These are phyloP conservation scores for Microstegium vimineum DNA, from an alignment of 176 grass and related monocot genomes.

Conservation along the genomic window DNA sequence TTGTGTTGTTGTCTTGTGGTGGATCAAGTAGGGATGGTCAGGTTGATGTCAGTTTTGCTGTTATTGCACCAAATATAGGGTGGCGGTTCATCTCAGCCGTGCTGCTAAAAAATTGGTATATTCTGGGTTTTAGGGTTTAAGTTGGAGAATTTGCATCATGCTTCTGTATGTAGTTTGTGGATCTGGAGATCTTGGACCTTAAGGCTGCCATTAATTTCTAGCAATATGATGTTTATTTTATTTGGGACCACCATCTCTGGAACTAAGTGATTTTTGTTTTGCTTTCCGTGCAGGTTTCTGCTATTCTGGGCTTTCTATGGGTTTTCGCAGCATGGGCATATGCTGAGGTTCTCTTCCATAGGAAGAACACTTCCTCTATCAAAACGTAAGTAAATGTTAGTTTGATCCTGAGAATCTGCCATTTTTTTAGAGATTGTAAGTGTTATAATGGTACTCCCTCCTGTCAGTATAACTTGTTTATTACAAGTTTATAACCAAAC, in stretches of 20 bases:
- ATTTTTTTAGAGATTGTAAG: background rate
- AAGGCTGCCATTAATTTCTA: background rate
- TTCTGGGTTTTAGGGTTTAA: constrained; percentile 20
- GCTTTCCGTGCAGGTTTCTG: constrained; percentile 49
- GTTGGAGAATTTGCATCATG: background rate
- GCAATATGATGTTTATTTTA: background rate
- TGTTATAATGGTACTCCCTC: background rate
- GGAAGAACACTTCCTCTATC: constrained; percentile 51
- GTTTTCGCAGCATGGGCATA: constrained; percentile 74
- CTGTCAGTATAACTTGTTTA: background rate
- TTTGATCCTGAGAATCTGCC: background rate
- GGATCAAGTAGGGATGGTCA: background rate
- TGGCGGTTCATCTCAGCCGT: background rate
- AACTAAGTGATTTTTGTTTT: constrained; percentile 21
- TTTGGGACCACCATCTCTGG: background rate
- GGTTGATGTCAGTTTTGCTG: background rate
- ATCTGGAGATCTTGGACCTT: constrained; percentile 13
- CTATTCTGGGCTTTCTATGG: constrained; percentile 77
- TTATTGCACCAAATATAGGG: background rate
- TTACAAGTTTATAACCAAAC: background rate
- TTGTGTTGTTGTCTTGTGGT: background rate
- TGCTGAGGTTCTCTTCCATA: constrained; percentile 62
- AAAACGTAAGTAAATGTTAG: constrained; percentile 68
- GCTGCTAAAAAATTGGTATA: background rate
- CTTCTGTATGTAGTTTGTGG: background rate